Percentiles rank a stretch among this genome's conserved stretches.
These are phyloP conservation scores for Cercospora sp. DNA, from an alignment of 2,329 filamentous ascomycete genomes.

Conservation along the genomic window DNA sequence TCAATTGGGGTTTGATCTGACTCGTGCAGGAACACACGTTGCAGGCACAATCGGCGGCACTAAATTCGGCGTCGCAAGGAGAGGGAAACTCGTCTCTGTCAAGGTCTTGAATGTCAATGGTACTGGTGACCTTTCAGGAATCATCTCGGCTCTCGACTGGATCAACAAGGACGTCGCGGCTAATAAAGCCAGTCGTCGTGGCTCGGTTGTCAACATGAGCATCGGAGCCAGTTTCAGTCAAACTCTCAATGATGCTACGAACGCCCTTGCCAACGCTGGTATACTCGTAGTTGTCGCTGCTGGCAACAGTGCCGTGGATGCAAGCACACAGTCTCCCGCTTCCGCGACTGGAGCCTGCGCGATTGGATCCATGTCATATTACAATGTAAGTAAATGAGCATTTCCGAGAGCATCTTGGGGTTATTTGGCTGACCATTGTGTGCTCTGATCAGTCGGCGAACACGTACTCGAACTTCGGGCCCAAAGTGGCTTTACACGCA, in stretches of 20 bases:
- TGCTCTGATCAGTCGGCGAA: constrained; percentile 15
- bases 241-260: constrained; percentile 33
- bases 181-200: constrained; percentile 53
- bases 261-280: constrained; percentile 39
- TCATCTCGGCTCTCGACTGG: constrained; percentile 50
- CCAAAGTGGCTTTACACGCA: constrained; percentile 42
- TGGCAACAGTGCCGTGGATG: constrained; percentile 38
- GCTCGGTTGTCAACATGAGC: constrained; percentile 44
- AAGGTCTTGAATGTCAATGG: constrained; percentile 50
- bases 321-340: constrained; percentile 34
- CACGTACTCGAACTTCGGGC: constrained; percentile 44
- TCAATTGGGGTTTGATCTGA: neutral
- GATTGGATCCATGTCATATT: constrained; percentile 38
- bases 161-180: constrained; percentile 58
- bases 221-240: constrained; percentile 41
- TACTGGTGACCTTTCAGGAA: constrained; percentile 45
- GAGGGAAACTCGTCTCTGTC: constrained; percentile 49
- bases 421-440: neutral
- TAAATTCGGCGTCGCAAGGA: constrained; percentile 58
- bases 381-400: constrained; percentile 25
- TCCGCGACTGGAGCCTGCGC: constrained; percentile 39
- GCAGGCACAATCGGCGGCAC: constrained; percentile 75
- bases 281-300: constrained; percentile 42
- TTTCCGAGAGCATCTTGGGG: neutral
- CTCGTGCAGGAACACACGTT: constrained; percentile 35